Percentiles rank a stretch among this genome's conserved stretches.
These are phyloP conservation scores for Dillenia turbinata DNA, from an alignment of 164 flowering plant genomes.

Conservation along the genomic window DNA sequence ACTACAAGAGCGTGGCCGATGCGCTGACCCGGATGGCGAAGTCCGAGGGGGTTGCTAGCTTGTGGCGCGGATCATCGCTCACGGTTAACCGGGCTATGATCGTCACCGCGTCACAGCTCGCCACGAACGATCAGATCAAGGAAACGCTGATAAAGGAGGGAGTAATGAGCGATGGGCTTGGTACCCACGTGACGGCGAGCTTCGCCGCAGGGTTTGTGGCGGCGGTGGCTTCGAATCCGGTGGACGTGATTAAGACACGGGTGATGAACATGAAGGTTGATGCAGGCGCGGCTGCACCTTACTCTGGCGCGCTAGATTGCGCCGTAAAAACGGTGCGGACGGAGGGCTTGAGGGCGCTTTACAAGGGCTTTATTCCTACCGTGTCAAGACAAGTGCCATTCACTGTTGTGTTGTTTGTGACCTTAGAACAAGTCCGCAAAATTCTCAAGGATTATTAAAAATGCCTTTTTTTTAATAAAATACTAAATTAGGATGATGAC, in stretches of 20 bases:
- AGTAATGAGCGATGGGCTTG: constrained; percentile 65
- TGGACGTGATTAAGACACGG: constrained; percentile 85
- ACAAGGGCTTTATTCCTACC: constrained; percentile 88
- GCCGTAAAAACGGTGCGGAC: constrained; percentile 65
- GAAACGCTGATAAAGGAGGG: constrained; percentile 56
- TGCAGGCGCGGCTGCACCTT: constrained; percentile 56
- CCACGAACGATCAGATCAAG: constrained; percentile 84
- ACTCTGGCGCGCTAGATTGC: constrained; percentile 77
- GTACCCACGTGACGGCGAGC: constrained; percentile 85
- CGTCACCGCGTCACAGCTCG: constrained; percentile 90
- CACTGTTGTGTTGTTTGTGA: constrained; percentile 82
- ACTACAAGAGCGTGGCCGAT: constrained; percentile 72
- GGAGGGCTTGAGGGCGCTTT: constrained; percentile 82
- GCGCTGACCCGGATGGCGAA: constrained; percentile 60
- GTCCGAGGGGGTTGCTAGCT: constrained; percentile 59
- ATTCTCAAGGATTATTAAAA: constrained; percentile 67
- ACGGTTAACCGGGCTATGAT: constrained; percentile 93
- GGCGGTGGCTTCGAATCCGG: constrained; percentile 76
- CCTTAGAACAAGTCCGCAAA: constrained; percentile 83
- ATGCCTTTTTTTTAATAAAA: neutral
- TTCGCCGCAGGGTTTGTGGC: constrained; percentile 91
- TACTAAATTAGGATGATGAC: neutral
- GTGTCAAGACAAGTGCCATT: constrained; percentile 89
- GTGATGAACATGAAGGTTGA: constrained; percentile 95
- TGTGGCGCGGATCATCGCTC: constrained; percentile 89